phyloP scores from a whole-genome alignment of 2,329 filamentous ascomycete genomes.

The Pestalotiopsis sp. region DNA sequence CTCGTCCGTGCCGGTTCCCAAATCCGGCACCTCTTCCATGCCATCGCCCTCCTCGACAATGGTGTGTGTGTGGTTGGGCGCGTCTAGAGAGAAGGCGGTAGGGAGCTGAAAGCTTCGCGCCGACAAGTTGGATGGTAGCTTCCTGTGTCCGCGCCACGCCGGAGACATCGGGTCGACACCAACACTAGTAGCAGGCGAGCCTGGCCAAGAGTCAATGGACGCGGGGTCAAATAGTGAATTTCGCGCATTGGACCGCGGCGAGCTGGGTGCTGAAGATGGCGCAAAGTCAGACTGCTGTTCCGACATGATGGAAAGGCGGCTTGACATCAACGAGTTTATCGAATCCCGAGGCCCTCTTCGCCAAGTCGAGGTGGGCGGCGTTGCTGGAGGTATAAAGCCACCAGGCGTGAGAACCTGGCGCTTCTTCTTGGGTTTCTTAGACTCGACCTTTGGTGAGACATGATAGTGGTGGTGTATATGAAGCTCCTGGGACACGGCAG shows the following conservation, averaged over 20 bases:
- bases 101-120: slow-evolving; percentile 48
- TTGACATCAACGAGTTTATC: slow-evolving; percentile 51
- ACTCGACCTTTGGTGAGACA: slow-evolving; percentile 63
- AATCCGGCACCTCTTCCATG: slow-evolving; percentile 32
- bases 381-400: slow-evolving; percentile 61
- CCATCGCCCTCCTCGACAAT: slow-evolving; percentile 36
- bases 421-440: slow-evolving; percentile 71
- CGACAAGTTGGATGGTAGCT: slow-evolving; percentile 60
- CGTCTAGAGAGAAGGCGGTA: slow-evolving; percentile 26
- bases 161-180: slow-evolving; percentile 70
- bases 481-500: slow-evolving; percentile 69
- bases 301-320: slow-evolving; percentile 69
- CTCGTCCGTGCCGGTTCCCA: slow-evolving; percentile 36
- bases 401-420: slow-evolving; percentile 65
- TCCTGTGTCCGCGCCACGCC: slow-evolving; percentile 56
- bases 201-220: slow-evolving; percentile 70
- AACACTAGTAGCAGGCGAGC: slow-evolving; percentile 79
- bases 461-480: slow-evolving; percentile 97
- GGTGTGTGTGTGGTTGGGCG: slow-evolving; percentile 26
- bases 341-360: slow-evolving; percentile 37
- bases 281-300: slow-evolving; percentile 65
- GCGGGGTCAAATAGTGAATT: slow-evolving; percentile 79
- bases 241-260: slow-evolving; percentile 75
- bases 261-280: slow-evolving; percentile 77
- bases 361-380: slow-evolving; percentile 40